These are phyloP conservation scores for Sporothrix brunneoviolacea DNA, from an alignment of 2,329 filamentous ascomycete species.

Conservation along the genomic window DNA sequence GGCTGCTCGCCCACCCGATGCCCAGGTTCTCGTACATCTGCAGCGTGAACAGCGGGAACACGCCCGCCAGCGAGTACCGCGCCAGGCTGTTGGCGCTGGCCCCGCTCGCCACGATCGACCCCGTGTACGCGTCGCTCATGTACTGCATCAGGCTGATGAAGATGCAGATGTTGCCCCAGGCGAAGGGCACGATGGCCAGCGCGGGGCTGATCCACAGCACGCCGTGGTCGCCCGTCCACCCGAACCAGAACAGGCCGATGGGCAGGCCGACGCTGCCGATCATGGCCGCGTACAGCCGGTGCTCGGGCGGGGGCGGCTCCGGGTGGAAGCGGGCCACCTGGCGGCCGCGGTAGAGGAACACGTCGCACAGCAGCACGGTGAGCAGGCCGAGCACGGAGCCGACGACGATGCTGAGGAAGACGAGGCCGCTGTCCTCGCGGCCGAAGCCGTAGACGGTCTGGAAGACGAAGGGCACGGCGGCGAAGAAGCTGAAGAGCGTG, in stretches of 20 bases:
- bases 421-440: constrained; percentile 34
- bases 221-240: constrained; percentile 43
- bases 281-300: constrained; percentile 54
- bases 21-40: constrained; percentile 44
- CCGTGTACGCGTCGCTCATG: constrained; percentile 49
- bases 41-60: constrained; percentile 55
- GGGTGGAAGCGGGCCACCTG: constrained; percentile 28
- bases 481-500: constrained; percentile 47
- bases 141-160: constrained; percentile 50
- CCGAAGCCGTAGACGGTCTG: constrained; percentile 37
- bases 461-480: constrained; percentile 44
- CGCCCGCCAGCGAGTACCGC: constrained; percentile 48
- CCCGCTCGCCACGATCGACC: constrained; percentile 49
- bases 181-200: constrained; percentile 48
- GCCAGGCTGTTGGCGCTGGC: constrained; percentile 53
- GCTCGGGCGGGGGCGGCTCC: constrained; percentile 42
- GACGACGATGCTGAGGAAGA: constrained; percentile 40
- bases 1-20: constrained; percentile 40
- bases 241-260: constrained; percentile 53
- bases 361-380: constrained; percentile 36
- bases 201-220: constrained; percentile 46
- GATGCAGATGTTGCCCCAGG: constrained; percentile 53
- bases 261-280: constrained; percentile 48
- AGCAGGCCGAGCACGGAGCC: constrained; percentile 38
- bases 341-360: constrained; percentile 33